Conservation (phyloP, 2,329 filamentous ascomycete genomes). For the Dichotomopilus funicola region DNA sequence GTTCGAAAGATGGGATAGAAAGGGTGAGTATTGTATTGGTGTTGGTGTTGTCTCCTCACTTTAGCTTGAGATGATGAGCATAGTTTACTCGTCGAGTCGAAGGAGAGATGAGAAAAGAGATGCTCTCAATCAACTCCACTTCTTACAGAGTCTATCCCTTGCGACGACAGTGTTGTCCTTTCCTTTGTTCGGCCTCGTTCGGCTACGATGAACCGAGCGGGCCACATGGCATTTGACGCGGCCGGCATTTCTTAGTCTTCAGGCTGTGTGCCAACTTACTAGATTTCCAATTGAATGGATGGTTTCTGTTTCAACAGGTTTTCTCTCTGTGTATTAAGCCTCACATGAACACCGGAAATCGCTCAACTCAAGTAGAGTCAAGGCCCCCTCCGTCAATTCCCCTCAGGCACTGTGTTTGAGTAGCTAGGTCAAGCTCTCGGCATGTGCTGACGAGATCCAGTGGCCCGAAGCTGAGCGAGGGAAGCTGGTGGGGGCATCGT, state of each 20-base stretch:
- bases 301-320: too few relatives aligned
- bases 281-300: too few relatives aligned
- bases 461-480: not conserved
- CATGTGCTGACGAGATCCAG: not conserved
- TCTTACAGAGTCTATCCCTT: not conserved
- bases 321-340: too few relatives aligned
- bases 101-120: not conserved
- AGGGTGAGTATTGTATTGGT: too few relatives aligned
- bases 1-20: too few relatives aligned
- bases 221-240: slow-evolving; percentile 6
- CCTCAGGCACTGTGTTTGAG: too few relatives aligned
- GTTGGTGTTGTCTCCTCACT: too few relatives aligned
- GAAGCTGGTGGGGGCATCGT: slow-evolving; percentile 4
- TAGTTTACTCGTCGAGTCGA: too few relatives aligned
- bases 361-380: too few relatives aligned
- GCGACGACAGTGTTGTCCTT: not conserved
- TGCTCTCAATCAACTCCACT: not conserved
- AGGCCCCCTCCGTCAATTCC: too few relatives aligned
- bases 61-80: too few relatives aligned
- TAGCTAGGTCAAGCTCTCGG: not conserved
- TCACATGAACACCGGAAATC: too few relatives aligned
- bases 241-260: not conserved
- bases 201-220: slow-evolving; percentile 8
- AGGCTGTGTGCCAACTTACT: not conserved
- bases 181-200: slow-evolving; percentile 11